Evolutionary conservation across 2,329 filamentous ascomycete species (phyloP).

Genomic region (Sphaerulina vaccinii): DNA sequence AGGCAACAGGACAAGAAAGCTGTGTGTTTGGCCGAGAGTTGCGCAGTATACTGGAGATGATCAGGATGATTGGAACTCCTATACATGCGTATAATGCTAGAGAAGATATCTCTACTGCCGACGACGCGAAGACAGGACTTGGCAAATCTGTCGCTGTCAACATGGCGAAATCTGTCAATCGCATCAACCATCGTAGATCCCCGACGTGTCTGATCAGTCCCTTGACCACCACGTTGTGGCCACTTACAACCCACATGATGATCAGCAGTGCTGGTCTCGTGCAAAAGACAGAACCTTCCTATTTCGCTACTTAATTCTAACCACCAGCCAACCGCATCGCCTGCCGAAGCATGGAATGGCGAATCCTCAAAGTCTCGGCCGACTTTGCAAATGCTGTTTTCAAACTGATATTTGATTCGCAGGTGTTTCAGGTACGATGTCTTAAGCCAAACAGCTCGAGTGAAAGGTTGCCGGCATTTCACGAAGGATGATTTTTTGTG

Average conservation of each 20-base stretch:
- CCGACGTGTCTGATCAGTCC: no score
- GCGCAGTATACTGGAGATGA: slow-evolving; percentile 31
- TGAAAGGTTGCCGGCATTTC: not conserved
- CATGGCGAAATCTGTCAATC: no score
- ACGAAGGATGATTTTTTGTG: not conserved
- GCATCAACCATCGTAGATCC: no score
- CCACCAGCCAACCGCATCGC: not conserved
- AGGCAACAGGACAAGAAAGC: slow-evolving; percentile 34
- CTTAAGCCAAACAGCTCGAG: not conserved
- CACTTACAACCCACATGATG: no score
- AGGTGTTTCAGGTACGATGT: not conserved
- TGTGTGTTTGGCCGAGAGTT: slow-evolving; percentile 37
- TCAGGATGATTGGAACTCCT: slow-evolving; percentile 29
- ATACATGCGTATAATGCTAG: slow-evolving; percentile 30
- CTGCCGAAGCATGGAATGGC: not conserved
- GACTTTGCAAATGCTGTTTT: not conserved
- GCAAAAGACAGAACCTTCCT: not conserved
- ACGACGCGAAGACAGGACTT: no score
- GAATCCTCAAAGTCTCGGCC: not conserved
- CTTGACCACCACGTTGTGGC: no score
- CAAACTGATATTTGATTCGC: not conserved
- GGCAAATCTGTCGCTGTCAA: no score
- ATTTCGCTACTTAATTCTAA: not conserved
- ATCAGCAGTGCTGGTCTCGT: no score
- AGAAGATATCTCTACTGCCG: no score